Percentiles rank a stretch among this genome's conserved stretches.
phyloP scores from a whole-genome alignment of 1,284 basidiomycete genomes.

The Trichosporon asahii region DNA sequence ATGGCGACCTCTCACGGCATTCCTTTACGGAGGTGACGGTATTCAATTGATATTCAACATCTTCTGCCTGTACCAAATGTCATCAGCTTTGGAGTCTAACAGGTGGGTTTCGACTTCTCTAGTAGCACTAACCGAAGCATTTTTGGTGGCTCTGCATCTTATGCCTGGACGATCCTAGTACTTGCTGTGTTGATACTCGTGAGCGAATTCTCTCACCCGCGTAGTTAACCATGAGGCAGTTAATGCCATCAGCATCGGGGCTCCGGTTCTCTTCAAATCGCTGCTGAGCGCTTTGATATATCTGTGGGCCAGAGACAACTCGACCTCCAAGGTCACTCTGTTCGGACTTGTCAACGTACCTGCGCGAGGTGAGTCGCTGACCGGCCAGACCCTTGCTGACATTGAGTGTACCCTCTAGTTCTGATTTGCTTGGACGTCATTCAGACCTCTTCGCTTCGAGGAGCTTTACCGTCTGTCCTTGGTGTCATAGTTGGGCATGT shows the following conservation, averaged over 20 bases:
- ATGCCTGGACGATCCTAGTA: slow-evolving; percentile 42
- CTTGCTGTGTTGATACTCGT: slow-evolving; percentile 30
- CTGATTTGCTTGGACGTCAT: slow-evolving; percentile 44
- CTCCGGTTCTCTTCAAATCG: slow-evolving; percentile 46
- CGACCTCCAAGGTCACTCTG: slow-evolving; percentile 44
- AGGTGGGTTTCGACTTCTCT: slow-evolving; percentile 27
- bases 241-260: slow-evolving; percentile 30
- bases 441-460: slow-evolving; percentile 33
- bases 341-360: slow-evolving; percentile 49
- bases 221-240: slow-evolving; percentile 26
- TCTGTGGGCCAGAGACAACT: slow-evolving; percentile 47
- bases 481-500: slow-evolving; percentile 47
- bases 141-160: slow-evolving; percentile 22
- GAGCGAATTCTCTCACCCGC: neutral
- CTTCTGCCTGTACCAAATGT: slow-evolving; percentile 49
- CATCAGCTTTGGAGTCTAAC: slow-evolving; percentile 41
- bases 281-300: slow-evolving; percentile 48
- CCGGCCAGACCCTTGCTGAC: neutral
- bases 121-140: neutral
- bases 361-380: slow-evolving; percentile 38
- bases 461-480: slow-evolving; percentile 38
- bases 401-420: slow-evolving; percentile 45
- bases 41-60: slow-evolving; percentile 46
- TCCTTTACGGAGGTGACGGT: slow-evolving; percentile 43
- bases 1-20: slow-evolving; percentile 44